These are phyloP conservation scores for Babesia sp. DNA, from an alignment of 169 alveolate genomes.

Conservation along the genomic window DNA sequence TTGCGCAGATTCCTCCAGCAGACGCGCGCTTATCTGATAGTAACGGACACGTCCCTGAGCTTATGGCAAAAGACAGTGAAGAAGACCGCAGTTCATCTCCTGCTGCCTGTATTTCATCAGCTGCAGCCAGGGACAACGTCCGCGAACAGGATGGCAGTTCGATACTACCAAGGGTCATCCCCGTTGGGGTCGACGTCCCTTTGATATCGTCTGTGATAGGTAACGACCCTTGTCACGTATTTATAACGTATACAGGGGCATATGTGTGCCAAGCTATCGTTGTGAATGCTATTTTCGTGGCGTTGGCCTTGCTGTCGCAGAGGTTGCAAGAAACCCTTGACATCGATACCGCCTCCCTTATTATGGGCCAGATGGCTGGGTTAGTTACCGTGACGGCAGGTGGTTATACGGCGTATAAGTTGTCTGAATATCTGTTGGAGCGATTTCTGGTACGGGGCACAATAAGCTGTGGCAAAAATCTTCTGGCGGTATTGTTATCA, in stretches of 20 bases:
- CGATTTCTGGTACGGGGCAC: not conserved
- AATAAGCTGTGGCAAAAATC: not conserved
- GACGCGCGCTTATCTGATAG: constrained; percentile 6
- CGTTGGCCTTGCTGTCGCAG: constrained; percentile 48
- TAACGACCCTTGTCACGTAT: not conserved
- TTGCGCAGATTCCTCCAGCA: not conserved
- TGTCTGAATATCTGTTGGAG: constrained; percentile 26
- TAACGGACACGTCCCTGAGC: not conserved
- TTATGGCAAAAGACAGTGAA: not conserved
- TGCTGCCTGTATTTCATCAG: not conserved
- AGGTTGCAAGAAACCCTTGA: constrained; percentile 31
- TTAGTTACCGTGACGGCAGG: constrained; percentile 57
- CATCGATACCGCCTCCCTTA: constrained; percentile 46
- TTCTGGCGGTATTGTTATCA: not conserved
- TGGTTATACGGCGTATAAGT: constrained; percentile 42
- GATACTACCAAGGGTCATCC: not conserved
- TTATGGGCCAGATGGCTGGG: constrained; percentile 49
- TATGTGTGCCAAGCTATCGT: constrained; percentile 42
- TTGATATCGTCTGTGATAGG: constrained; percentile 5
- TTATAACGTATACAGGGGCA: constrained; percentile 32
- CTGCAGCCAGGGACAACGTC: not conserved
- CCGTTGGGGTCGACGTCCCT: not conserved
- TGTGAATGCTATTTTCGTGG: constrained; percentile 31
- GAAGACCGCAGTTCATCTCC: not conserved
- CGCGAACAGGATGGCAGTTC: no score